Evolutionary conservation across 1,139 yeast species (phyloP).

Genomic region (Yamadazyma conglobata): DNA sequence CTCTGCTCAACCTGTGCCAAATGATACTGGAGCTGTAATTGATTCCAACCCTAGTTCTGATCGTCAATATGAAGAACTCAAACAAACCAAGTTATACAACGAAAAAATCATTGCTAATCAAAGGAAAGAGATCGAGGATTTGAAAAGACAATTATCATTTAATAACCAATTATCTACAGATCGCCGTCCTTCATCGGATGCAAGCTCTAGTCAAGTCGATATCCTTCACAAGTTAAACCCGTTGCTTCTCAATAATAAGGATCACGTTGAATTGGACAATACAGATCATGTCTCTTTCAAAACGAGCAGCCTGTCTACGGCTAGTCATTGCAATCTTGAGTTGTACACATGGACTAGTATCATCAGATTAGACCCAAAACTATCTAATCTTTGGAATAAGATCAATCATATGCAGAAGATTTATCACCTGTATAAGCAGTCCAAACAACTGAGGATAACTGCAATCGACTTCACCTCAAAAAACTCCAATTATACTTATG

Average conservation of each 20-base stretch:
- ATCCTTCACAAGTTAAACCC: constrained; percentile 17
- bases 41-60: constrained; percentile 3
- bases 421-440: constrained; percentile 36
- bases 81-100: constrained; percentile 18
- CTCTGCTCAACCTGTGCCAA: constrained; percentile 4
- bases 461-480: constrained; percentile 24
- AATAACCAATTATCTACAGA: constrained; percentile 24
- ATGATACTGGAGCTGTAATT: background rate
- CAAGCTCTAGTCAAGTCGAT: constrained; percentile 5
- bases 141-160: constrained; percentile 30
- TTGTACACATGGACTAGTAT: constrained; percentile 41
- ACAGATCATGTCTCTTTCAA: constrained; percentile 12
- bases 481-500: constrained; percentile 1
- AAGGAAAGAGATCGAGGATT: constrained; percentile 33
- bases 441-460: constrained; percentile 9
- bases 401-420: constrained; percentile 41
- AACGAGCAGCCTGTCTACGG: background rate
- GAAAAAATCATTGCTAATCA: constrained; percentile 26
- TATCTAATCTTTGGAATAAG: constrained; percentile 41
- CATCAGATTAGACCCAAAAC: constrained; percentile 39
- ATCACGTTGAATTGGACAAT: constrained; percentile 19
- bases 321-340: constrained; percentile 11
- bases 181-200: constrained; percentile 6
- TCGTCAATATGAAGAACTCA: constrained; percentile 20
- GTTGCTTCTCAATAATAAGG: constrained; percentile 12